phyloP scores from a whole-genome alignment of 306 rosid species.

The Rosa chinensis region DNA sequence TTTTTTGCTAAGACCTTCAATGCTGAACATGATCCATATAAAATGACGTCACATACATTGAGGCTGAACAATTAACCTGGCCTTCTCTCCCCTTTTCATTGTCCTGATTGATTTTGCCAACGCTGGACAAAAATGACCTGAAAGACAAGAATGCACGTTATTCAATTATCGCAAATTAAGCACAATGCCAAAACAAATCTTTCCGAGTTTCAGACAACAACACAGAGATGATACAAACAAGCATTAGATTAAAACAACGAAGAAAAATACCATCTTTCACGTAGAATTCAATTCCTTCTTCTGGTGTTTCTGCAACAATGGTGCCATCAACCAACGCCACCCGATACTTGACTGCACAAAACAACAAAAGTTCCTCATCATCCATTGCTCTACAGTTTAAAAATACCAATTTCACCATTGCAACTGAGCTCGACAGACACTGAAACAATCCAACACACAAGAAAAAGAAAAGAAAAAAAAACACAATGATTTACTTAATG shows the following conservation, averaged over 20 bases:
- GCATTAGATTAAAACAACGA: neutral
- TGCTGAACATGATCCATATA: neutral
- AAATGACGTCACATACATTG: slow-evolving; percentile 41
- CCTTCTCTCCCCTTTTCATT: slow-evolving; percentile 67
- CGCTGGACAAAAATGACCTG: slow-evolving; percentile 55
- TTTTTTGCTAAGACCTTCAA: neutral
- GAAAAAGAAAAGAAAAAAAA: neutral
- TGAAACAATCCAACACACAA: neutral
- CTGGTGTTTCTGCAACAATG: slow-evolving; percentile 51
- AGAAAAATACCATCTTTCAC: slow-evolving; percentile 54
- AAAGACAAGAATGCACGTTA: slow-evolving; percentile 10
- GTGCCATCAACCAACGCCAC: slow-evolving; percentile 52
- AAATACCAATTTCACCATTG: neutral
- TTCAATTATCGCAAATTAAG: slow-evolving; percentile 4
- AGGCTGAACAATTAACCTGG: slow-evolving; percentile 65
- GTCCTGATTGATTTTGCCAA: slow-evolving; percentile 58
- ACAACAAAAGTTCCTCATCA: neutral
- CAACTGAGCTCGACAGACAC: neutral
- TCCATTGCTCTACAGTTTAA: slow-evolving; percentile 4
- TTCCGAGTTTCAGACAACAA: neutral
- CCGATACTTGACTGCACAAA: slow-evolving; percentile 54
- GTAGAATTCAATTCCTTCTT: slow-evolving; percentile 60
- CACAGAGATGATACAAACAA: neutral
- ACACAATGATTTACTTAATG: slow-evolving; percentile 5
- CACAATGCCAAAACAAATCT: neutral